Percentiles rank a stretch among this genome's conserved stretches.
phyloP scores from a whole-genome alignment of 1,139 yeast species.

The Magnusiomyces sp. region DNA sequence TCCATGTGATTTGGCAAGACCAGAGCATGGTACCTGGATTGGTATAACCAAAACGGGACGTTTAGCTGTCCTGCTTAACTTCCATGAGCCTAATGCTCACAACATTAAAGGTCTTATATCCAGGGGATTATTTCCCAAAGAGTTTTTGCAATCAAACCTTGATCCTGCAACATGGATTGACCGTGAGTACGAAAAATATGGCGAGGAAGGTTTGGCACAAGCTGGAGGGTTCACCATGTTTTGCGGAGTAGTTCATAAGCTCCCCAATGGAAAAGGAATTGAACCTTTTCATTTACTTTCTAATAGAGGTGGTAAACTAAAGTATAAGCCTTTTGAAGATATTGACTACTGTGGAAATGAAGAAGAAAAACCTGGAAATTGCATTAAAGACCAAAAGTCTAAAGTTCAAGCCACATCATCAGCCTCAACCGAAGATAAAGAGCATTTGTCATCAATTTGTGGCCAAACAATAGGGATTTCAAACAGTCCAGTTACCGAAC shows the following conservation, averaged over 20 bases:
- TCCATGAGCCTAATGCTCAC: conserved; percentile 32
- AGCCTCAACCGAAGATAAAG: not conserved
- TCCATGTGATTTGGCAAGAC: conserved; percentile 68
- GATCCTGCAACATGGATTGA: conserved; percentile 41
- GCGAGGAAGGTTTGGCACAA: conserved; percentile 31
- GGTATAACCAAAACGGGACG: conserved; percentile 59
- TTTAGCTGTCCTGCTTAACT: conserved; percentile 70
- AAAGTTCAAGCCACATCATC: not conserved
- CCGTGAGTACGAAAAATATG: conserved; percentile 14
- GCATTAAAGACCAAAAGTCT: not conserved
- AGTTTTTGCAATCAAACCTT: conserved; percentile 40
- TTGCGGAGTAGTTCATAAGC: conserved; percentile 50
- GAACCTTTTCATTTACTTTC: conserved; percentile 31
- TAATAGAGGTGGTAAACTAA: conserved; percentile 23
- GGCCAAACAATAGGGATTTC: conserved; percentile 47
- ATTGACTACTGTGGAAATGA: too few relatives aligned
- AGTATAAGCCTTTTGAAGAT: too few relatives aligned
- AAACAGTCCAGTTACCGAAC: conserved; percentile 49
- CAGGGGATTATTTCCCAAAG: conserved; percentile 63
- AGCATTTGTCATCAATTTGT: conserved; percentile 14
- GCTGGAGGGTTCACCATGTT: conserved; percentile 83
- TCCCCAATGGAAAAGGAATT: conserved; percentile 27
- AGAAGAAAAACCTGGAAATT: conserved; percentile 3
- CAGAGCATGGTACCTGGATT: conserved; percentile 87
- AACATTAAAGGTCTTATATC: conserved; percentile 41